Base-by-base conservation (phyloP, 2,329 filamentous ascomycete genomes). In the Venturiaceae sp. region DNA sequence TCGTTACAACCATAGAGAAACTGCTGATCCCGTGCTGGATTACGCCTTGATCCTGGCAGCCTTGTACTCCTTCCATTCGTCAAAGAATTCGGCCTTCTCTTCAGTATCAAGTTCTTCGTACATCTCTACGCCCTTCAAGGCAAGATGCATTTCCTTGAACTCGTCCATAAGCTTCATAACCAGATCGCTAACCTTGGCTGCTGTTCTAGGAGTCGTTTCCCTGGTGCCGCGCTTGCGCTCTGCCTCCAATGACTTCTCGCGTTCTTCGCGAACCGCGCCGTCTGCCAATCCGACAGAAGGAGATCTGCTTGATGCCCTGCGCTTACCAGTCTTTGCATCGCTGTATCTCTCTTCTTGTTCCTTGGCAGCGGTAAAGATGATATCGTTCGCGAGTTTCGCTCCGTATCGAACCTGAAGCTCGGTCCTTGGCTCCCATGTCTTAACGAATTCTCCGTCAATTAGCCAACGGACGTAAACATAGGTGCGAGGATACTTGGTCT, bases 281-380 rank as follows among this genome's bases (percentile, higher is more conserved):
- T 54, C 52, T 54, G 52, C 52, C 52, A 54, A 54, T 54, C 14
- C 52, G 52, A 54, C 52, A 54, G 28, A 54, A 54, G 52, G 52
- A 33, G 52, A 54, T 54, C 52, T 54, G 52, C 52, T 54, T 54
- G 52, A 54, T 54, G 52, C 52, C 52, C 52, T 54, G 52, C 52
- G 52, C 52, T 54, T 54, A 54, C 28, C 52, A 54, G 52, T 54
- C 52, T 54, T 54, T 32, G 28, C 52, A 54, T 54, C 52, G 28
- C 52, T 54, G 26, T 54, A 54, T 54, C 52, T 54, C 52, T 54
- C 52, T 54, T 54, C 52, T 33, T 54, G 52, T 54, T 54, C 52
- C 52, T 54, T 54, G 52, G 52, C 52, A 54, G 52, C 52, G 52
- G 52, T 54, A 54, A 54, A 54, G 13, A 54, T 54, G 52, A 54